Base-by-base conservation (phyloP, 2,329 filamentous ascomycete species). In the Paradendryphiella salina region DNA sequence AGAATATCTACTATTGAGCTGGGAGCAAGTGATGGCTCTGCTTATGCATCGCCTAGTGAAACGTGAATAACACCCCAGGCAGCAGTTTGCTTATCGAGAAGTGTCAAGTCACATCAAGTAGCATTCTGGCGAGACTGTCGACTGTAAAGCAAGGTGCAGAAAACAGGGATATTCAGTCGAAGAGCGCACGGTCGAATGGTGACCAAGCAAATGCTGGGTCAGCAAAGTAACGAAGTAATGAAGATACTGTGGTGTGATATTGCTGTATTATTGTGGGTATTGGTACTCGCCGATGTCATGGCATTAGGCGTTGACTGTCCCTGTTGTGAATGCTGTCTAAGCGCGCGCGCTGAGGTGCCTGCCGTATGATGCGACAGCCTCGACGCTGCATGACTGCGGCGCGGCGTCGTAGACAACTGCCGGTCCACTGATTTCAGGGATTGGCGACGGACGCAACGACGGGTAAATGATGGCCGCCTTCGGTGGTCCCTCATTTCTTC, bases 401-500 rank as follows among this genome's bases (percentile, higher is more conserved):
- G 34, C 32, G 13, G 34, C 15, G 21, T 44, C 28, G 18, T 43
- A 34, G 36, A 37, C 23, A n/a, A 15, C 15, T 26, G 39, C 44
- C 34, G 15, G 33, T 8, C 31, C 21, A 23, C 21, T 48, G 38
- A 28, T 21, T 15, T 33, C 18, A 14, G 31, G 13, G 26, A 18
- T 7, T 46, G 28, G 28, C 13, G 29, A 55, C 13, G 33, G 31
- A 43, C 20, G 35, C 20, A 20, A 17, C 14, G 17, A 33, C 23
- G 37, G 13, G 21, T 40, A n/a, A 23, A 40, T 21, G 15, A n/a
- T 13, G 34, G 10, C 13, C 13, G 21, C 15, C 10, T 13, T 10
- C n/a, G 6, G n/a, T 29, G 20, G 14, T 29, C 5, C 3, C 29
- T 71, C 59, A 70, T 57, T 71, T 73, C 54, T 72, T 73, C 61